Percentiles rank a stretch among this genome's conserved stretches.
phyloP scores from a whole-genome alignment of 805 yeast genomes.

The Candida khao-thaluensis region DNA sequence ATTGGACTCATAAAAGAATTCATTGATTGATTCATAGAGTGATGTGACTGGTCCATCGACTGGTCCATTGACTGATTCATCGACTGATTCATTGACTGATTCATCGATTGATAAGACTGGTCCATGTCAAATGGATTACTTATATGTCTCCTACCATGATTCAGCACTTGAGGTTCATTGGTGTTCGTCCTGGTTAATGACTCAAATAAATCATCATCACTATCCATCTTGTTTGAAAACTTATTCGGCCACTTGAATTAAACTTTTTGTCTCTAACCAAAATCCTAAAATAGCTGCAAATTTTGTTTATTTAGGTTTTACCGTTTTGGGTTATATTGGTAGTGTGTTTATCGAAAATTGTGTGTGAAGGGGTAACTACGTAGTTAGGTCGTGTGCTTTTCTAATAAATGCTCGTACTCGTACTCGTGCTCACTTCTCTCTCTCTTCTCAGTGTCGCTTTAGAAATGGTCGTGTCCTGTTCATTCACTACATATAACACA shows the following conservation, averaged over 20 bases:
- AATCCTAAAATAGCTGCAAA: constrained; percentile 12
- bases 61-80: not conserved
- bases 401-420: too few species aligned
- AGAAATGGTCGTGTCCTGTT: not conserved
- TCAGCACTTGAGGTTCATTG: constrained; percentile 1
- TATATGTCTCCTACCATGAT: constrained; percentile 4
- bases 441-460: too few species aligned
- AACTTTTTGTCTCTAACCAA: not conserved
- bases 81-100: not conserved
- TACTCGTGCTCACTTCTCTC: too few species aligned
- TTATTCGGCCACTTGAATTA: too few species aligned
- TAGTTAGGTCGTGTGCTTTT: too few species aligned
- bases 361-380: too few species aligned
- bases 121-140: constrained; percentile 5
- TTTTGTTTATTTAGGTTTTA: constrained; percentile 10
- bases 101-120: not conserved
- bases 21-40: not conserved
- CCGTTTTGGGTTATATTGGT: constrained; percentile 7
- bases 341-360: too few species aligned
- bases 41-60: not conserved
- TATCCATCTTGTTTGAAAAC: constrained; percentile 5
- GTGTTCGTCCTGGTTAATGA: not conserved
- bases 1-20: constrained; percentile 4
- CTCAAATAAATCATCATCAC: constrained; percentile 16
- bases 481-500: constrained; percentile 19